Percentiles rank a stretch among this genome's conserved stretches.
phyloP scores from a whole-genome alignment of 768 basidiomycete genomes.

The Agrocybe praecox region DNA sequence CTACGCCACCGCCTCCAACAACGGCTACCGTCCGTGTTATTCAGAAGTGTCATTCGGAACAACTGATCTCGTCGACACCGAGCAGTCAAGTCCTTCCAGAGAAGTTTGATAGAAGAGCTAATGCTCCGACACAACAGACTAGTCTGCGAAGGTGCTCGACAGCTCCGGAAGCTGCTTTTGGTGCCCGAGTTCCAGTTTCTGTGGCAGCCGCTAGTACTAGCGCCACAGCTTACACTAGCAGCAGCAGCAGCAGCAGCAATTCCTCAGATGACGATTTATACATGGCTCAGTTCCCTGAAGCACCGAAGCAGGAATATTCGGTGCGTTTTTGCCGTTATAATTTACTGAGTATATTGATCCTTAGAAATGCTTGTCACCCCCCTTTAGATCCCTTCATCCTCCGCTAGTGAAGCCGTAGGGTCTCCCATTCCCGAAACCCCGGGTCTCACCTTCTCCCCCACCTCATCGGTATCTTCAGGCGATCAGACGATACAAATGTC shows the following conservation, averaged over 20 bases:
- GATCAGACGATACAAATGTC: conserved; percentile 62
- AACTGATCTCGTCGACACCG: conserved; percentile 21
- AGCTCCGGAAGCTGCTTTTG: conserved; percentile 36
- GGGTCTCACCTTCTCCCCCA: conserved; percentile 58
- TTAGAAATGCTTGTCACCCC: not conserved
- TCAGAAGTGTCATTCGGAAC: conserved; percentile 55
- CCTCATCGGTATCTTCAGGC: conserved; percentile 55
- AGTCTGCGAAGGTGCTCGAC: conserved; percentile 43
- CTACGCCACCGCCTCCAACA: conserved; percentile 20
- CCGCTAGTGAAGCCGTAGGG: not conserved
- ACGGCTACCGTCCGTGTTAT: conserved; percentile 36
- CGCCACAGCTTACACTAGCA: not conserved
- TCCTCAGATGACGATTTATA: not conserved
- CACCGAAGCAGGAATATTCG: not conserved
- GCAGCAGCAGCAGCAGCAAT: not conserved
- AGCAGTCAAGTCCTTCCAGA: conserved; percentile 25
- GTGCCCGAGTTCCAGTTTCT: not conserved
- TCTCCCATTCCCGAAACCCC: conserved; percentile 56
- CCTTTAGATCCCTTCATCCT: not conserved
- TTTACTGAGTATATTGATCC: not conserved
- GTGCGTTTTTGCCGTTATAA: not conserved
- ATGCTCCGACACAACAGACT: not conserved
- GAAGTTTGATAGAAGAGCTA: conserved; percentile 2
- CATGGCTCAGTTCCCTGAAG: not conserved
- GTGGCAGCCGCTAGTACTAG: not conserved